Base-by-base conservation (phyloP, 2,329 filamentous ascomycete species). In the Sarocladium kiliense region DNA sequence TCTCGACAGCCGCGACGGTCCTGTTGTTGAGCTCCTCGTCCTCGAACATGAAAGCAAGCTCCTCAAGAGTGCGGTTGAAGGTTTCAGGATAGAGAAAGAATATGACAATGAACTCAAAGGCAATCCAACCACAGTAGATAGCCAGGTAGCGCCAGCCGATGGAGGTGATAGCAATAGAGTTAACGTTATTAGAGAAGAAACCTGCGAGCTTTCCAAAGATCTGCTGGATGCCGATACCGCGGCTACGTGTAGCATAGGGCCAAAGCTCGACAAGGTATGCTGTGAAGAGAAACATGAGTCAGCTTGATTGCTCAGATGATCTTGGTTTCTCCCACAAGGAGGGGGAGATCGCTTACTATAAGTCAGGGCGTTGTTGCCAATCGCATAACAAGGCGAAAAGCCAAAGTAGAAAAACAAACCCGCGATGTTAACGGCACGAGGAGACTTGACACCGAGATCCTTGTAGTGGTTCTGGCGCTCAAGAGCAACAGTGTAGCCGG, bases 1-100 rank as follows among this genome's bases (percentile, higher is more conserved):
- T 74, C 61, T 74, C 71, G 19, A 74, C 71, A 3, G 71, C 72
- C 10, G 70, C 68, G 7, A 66, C 66, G 7, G 71, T 70, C 61
- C 67, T 66, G 11, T 72, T 67, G 36, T 71, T 71, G 47, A 66
- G 61, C 3, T 67, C 64, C 57, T 71, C 68, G 56, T 71, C 70
- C 59, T 74, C 71, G 59, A 74, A 74, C 34, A 74, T 61, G 62
- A 75, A 74, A 1, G 71, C 61, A 45, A 75, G 63, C 53, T 94
- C 89, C 73, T 94, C 89, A 23, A 94, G 75, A 54, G 88, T 86
- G 57, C 90, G 80, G 58, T 88, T 88, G 57, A 85, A 86, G 0
- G 88, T 91, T 70, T 91, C 88, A 9, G 88, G 88, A 66, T 90
- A 91, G 60, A 89, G 77, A 69, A 91, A 90, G 71, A 85, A 91